These are phyloP conservation scores for Clarireedia paspali DNA, from an alignment of 2,329 filamentous ascomycete genomes.

Conservation along the genomic window DNA sequence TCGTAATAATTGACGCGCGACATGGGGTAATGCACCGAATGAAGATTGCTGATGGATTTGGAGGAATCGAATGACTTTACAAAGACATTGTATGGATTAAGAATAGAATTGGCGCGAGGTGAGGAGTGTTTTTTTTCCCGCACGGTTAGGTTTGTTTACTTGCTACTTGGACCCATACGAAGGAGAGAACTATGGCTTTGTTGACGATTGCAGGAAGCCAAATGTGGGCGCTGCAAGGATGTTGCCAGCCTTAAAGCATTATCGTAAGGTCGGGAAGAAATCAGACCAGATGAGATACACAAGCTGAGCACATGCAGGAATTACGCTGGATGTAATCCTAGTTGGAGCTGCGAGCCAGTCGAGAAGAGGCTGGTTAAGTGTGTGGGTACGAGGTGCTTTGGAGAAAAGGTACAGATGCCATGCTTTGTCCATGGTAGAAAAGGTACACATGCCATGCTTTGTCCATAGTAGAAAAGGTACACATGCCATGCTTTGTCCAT, in stretches of 20 bases:
- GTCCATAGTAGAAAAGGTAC: too few relatives aligned
- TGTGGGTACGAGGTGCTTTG: too few relatives aligned
- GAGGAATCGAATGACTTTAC: background rate
- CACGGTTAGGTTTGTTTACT: constrained; percentile 8
- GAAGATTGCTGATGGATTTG: too few relatives aligned
- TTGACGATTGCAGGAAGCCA: background rate
- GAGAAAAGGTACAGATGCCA: too few relatives aligned
- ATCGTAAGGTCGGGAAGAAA: background rate
- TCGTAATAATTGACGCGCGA: too few relatives aligned
- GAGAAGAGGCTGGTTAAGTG: too few relatives aligned
- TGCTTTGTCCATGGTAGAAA: too few relatives aligned
- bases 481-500: too few relatives aligned
- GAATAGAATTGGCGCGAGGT: background rate
- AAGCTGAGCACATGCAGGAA: background rate
- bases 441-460: too few relatives aligned
- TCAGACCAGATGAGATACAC: background rate
- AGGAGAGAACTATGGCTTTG: background rate
- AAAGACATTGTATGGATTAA: constrained; percentile 6
- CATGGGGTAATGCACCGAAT: too few relatives aligned
- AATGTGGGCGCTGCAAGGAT: constrained; percentile 1
- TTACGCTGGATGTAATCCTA: too few relatives aligned
- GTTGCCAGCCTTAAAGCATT: background rate
- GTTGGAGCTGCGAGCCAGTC: too few relatives aligned
- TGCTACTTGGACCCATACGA: background rate
- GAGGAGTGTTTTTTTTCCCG: background rate